Conservation (phyloP, 2,329 filamentous ascomycete species). For the Trichoderma lentiforme region DNA sequence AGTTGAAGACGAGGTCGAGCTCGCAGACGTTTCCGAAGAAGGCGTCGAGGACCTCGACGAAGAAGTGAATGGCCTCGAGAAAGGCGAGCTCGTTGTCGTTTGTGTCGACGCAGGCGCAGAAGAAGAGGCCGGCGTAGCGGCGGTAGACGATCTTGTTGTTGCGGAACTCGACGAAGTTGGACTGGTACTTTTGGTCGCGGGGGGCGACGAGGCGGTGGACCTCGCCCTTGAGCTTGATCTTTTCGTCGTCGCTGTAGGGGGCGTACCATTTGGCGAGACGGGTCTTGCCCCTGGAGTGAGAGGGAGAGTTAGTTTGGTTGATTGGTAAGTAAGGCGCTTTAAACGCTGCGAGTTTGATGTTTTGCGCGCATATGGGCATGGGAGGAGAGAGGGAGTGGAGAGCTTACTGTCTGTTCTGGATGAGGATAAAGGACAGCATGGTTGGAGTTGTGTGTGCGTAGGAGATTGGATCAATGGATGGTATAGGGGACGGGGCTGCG, state of each 20-base stretch:
- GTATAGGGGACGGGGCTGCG: neutral
- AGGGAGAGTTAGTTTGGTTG: neutral
- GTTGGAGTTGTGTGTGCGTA: neutral
- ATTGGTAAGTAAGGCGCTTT: neutral
- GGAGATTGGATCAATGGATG: neutral
- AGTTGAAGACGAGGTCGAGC: conserved; percentile 83
- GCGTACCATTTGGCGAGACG: conserved; percentile 98
- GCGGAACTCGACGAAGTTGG: conserved; percentile 96
- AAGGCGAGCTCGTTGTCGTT: conserved; percentile 98
- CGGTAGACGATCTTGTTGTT: conserved; percentile 97
- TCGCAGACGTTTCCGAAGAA: conserved; percentile 99
- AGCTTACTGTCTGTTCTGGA: conserved; percentile 79
- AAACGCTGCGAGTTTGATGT: neutral
- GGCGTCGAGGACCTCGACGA: conserved; percentile 95
- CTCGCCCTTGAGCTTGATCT: conserved; percentile 98
- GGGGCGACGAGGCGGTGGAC: conserved; percentile 97
- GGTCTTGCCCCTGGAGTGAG: conserved; percentile 77
- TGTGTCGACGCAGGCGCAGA: conserved; percentile 97
- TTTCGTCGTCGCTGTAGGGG: conserved; percentile 97
- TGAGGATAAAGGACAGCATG: conserved; percentile 82
- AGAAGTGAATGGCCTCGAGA: conserved; percentile 97
- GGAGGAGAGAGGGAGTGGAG: neutral
- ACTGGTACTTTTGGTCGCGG: conserved; percentile 98
- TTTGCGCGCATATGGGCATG: neutral
- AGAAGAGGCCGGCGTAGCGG: conserved; percentile 95